phyloP scores from a whole-genome alignment of 306 rosid genomes.

The Citrullus mucosospermus region DNA sequence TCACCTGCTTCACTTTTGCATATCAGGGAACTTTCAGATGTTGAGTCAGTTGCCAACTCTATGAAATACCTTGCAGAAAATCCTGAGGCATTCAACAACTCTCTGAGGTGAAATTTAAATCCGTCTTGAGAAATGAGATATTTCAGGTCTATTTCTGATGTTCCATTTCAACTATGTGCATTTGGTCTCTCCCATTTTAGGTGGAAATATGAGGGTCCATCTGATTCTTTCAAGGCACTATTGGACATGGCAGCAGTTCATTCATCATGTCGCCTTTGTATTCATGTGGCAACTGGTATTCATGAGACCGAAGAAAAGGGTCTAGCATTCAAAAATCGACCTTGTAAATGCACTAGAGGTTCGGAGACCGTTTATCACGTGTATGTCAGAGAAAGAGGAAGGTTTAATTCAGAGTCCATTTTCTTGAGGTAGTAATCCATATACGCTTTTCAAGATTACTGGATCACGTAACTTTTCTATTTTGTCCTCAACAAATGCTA shows the following conservation, averaged over 20 bases:
- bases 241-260: constrained; percentile 99
- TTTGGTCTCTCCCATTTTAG: constrained; percentile 30
- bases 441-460: not conserved
- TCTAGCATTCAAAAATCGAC: constrained; percentile 53
- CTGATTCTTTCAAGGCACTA: constrained; percentile 92
- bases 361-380: constrained; percentile 54
- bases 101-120: constrained; percentile 45
- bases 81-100: constrained; percentile 68
- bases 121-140: not conserved
- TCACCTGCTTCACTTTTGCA: constrained; percentile 56
- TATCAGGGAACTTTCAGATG: constrained; percentile 59
- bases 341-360: constrained; percentile 85
- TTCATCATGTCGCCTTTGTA: constrained; percentile 97
- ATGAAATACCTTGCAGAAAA: constrained; percentile 67
- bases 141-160: not conserved
- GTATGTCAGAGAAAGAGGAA: constrained; percentile 84
- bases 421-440: constrained; percentile 76
- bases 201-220: constrained; percentile 97
- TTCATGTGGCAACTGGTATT: constrained; percentile 73
- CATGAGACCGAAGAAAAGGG: constrained; percentile 66
- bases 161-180: not conserved
- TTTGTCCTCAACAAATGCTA: not conserved
- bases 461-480: not conserved
- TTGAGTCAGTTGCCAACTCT: constrained; percentile 48
- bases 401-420: constrained; percentile 69